Evolutionary conservation across 2,329 filamentous ascomycete species (phyloP).

Genomic region (Neofusicoccum ribis): DNA sequence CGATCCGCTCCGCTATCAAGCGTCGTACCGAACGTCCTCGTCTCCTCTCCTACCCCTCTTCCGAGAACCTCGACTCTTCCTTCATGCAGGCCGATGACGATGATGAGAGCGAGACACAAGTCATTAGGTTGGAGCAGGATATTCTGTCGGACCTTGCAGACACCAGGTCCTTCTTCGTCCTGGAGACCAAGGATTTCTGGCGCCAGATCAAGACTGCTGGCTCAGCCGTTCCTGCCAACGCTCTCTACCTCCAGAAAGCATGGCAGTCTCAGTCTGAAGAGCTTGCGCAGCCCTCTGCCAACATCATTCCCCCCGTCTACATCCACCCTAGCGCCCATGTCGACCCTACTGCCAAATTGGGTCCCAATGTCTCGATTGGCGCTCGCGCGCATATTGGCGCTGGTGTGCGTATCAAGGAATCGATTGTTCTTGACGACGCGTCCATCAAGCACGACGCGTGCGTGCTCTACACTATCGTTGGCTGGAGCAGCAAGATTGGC

Average conservation of each 20-base stretch:
- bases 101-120: slow-evolving; percentile 76
- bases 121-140: slow-evolving; percentile 94
- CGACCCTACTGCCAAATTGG: slow-evolving; percentile 92
- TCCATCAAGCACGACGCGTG: slow-evolving; percentile 98
- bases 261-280: slow-evolving; percentile 80
- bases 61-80: slow-evolving; percentile 81
- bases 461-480: slow-evolving; percentile 92
- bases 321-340: slow-evolving; percentile 90
- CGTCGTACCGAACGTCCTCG: slow-evolving; percentile 88
- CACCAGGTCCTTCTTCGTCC: slow-evolving; percentile 96
- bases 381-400: slow-evolving; percentile 83
- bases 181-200: slow-evolving; percentile 99
- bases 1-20: slow-evolving; percentile 92
- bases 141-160: slow-evolving; percentile 94
- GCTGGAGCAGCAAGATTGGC: slow-evolving; percentile 92
- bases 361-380: slow-evolving; percentile 94
- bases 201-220: slow-evolving; percentile 99
- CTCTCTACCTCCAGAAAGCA: slow-evolving; percentile 92
- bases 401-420: slow-evolving; percentile 90
- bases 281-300: slow-evolving; percentile 78
- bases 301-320: slow-evolving; percentile 89
- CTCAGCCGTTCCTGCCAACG: slow-evolving; percentile 94
- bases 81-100: slow-evolving; percentile 66
- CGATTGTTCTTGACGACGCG: slow-evolving; percentile 89
- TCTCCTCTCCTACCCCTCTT: slow-evolving; percentile 91